Percentiles rank a stretch among this genome's conserved stretches.
These are phyloP conservation scores for Zarea fungicola DNA, from an alignment of 2,329 filamentous ascomycete genomes.

Conservation along the genomic window DNA sequence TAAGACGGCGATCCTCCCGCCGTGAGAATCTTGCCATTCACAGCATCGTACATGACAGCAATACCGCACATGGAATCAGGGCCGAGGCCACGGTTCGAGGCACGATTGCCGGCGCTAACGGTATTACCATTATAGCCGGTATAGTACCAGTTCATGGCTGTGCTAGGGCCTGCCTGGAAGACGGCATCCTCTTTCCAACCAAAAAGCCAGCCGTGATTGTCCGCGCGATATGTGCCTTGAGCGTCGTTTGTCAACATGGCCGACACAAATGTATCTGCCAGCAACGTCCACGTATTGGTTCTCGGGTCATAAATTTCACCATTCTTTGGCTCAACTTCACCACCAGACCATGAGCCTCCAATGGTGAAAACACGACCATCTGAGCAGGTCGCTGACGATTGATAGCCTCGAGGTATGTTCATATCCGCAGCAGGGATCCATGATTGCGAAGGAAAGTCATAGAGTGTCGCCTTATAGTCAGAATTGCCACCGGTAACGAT, in stretches of 20 bases:
- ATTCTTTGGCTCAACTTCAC: slow-evolving; percentile 41
- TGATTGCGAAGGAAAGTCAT: slow-evolving; percentile 30
- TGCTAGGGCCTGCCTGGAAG: slow-evolving; percentile 52
- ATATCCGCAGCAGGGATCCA: slow-evolving; percentile 39
- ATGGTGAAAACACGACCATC: slow-evolving; percentile 54
- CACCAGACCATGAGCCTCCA: slow-evolving; percentile 50
- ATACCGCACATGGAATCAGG: slow-evolving; percentile 50
- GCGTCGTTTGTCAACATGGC: slow-evolving; percentile 46
- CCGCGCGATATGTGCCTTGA: slow-evolving; percentile 43
- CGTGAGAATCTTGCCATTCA: slow-evolving; percentile 51
- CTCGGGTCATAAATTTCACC: slow-evolving; percentile 49
- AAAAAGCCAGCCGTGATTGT: slow-evolving; percentile 30
- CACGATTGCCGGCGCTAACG: slow-evolving; percentile 32
- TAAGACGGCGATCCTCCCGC: slow-evolving; percentile 46
- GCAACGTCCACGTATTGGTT: slow-evolving; percentile 40
- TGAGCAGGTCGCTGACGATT: slow-evolving; percentile 43
- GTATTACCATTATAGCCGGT: slow-evolving; percentile 37
- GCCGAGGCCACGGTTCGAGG: slow-evolving; percentile 26
- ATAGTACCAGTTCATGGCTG: slow-evolving; percentile 52
- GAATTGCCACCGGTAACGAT: slow-evolving; percentile 50
- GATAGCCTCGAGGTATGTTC: slow-evolving; percentile 46
- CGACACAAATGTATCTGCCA: slow-evolving; percentile 37
- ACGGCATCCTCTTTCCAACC: slow-evolving; percentile 42
- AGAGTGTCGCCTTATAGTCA: slow-evolving; percentile 43
- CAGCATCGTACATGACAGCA: slow-evolving; percentile 54